Conservation (phyloP, 345 rosid genomes). For the Populus alba region DNA sequence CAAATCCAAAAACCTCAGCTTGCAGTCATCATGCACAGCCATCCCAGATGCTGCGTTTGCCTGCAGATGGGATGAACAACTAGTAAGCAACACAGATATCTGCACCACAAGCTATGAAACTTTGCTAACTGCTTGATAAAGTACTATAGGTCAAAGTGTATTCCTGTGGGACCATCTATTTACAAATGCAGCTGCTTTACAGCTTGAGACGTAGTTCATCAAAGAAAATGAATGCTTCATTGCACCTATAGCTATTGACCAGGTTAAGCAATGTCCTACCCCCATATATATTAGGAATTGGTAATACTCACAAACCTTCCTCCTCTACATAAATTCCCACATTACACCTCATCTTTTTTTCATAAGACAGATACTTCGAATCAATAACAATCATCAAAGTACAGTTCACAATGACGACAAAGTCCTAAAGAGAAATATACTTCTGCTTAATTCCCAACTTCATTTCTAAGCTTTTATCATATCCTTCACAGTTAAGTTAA, state of each 20-base stretch:
- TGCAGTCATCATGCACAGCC: constrained; percentile 77
- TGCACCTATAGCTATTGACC: not conserved
- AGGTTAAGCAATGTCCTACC: not conserved
- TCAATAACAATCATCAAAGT: not conserved
- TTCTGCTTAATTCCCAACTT: not conserved
- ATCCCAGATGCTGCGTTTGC: constrained; percentile 69
- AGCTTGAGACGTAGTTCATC: not conserved
- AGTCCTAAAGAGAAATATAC: not conserved
- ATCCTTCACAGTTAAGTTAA: not conserved
- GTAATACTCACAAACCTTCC: not conserved
- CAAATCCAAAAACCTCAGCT: constrained; percentile 59
- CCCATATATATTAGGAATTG: not conserved
- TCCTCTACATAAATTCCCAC: not conserved
- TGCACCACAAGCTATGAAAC: not conserved
- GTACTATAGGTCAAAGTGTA: not conserved
- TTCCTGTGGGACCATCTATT: not conserved
- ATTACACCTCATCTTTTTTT: not conserved
- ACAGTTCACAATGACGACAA: not conserved
- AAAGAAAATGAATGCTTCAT: not conserved
- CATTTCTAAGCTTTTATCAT: not conserved
- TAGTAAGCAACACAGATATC: not conserved
- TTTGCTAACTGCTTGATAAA: too few relatives aligned
- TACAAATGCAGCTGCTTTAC: not conserved
- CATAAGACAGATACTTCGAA: not conserved
- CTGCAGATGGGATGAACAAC: constrained; percentile 21